These are phyloP conservation scores for Russula virescens DNA, from an alignment of 768 basidiomycete species.

Conservation along the genomic window DNA sequence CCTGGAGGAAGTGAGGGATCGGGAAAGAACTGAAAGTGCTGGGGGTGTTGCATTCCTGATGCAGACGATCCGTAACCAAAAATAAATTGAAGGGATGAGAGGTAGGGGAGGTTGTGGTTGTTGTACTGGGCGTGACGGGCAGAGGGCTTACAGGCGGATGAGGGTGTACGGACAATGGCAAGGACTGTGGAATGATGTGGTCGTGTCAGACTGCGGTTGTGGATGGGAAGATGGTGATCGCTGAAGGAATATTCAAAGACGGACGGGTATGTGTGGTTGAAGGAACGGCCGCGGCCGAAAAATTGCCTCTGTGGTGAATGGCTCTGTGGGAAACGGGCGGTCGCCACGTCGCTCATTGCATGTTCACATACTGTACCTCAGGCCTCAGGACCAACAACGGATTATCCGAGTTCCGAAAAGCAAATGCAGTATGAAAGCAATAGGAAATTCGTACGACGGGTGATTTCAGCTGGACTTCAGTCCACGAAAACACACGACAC, in stretches of 20 bases:
- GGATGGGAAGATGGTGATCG: not conserved
- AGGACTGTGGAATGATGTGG: not conserved
- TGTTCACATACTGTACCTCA: constrained; percentile 10
- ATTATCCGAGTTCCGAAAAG: not conserved
- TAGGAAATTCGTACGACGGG: not conserved
- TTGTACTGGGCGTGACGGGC: constrained; percentile 31
- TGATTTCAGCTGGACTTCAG: not conserved
- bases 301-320: constrained; percentile 26
- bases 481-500: too few species aligned
- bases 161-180: constrained; percentile 1
- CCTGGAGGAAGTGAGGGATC: constrained; percentile 40
- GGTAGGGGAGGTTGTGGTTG: constrained; percentile 19
- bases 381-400: not conserved
- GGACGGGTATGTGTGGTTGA: constrained; percentile 47
- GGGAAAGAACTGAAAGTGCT: constrained; percentile 15
- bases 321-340: not conserved
- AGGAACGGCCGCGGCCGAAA: constrained; percentile 52
- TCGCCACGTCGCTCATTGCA: not conserved
- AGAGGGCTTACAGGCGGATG: constrained; percentile 13
- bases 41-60: constrained; percentile 14
- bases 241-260: too few species aligned
- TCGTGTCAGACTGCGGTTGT: not conserved
- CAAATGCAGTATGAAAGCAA: not conserved
- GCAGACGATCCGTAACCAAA: constrained; percentile 23
- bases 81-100: not conserved